Percentiles rank a stretch among this genome's conserved stretches.
Evolutionary conservation across 768 basidiomycete genomes (phyloP).

Genomic region (Lactifluus pinguis): DNA sequence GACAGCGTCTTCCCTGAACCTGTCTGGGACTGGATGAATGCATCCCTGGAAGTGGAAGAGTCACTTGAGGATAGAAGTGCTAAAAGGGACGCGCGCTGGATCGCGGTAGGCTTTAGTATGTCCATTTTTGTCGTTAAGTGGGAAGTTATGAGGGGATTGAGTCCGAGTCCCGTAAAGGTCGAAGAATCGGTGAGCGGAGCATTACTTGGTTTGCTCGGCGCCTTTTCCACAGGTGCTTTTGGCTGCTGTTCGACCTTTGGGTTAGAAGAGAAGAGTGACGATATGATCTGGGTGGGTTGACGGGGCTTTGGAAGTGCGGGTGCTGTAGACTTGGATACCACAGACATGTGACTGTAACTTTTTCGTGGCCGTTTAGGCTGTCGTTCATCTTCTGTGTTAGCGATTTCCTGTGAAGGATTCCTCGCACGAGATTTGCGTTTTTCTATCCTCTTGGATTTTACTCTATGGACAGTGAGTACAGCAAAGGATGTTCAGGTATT

Average conservation of each 20-base stretch:
- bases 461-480: slow-evolving; percentile 2
- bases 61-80: slow-evolving; percentile 45
- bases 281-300: slow-evolving; percentile 15
- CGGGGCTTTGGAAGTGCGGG: slow-evolving; percentile 3
- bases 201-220: slow-evolving; percentile 56
- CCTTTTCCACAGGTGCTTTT: slow-evolving; percentile 21
- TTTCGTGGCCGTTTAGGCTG: slow-evolving; percentile 16
- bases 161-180: slow-evolving; percentile 72
- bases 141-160: slow-evolving; percentile 68
- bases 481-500: not conserved
- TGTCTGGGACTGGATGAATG: slow-evolving; percentile 93
- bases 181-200: slow-evolving; percentile 70
- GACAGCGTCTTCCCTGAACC: slow-evolving; percentile 95
- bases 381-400: not conserved
- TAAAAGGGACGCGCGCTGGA: slow-evolving; percentile 66
- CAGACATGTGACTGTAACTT: not conserved
- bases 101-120: slow-evolving; percentile 80
- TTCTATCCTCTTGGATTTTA: slow-evolving; percentile 17
- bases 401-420: not conserved
- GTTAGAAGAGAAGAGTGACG: slow-evolving; percentile 78
- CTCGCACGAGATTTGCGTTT: slow-evolving; percentile 12
- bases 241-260: slow-evolving; percentile 50
- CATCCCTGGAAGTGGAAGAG: slow-evolving; percentile 46
- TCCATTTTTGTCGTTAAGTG: slow-evolving; percentile 76
- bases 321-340: not conserved